Percentiles rank a stretch among this genome's conserved stretches.
Conservation (phyloP, 768 basidiomycete genomes). For the Tulasnella sp. region DNA sequence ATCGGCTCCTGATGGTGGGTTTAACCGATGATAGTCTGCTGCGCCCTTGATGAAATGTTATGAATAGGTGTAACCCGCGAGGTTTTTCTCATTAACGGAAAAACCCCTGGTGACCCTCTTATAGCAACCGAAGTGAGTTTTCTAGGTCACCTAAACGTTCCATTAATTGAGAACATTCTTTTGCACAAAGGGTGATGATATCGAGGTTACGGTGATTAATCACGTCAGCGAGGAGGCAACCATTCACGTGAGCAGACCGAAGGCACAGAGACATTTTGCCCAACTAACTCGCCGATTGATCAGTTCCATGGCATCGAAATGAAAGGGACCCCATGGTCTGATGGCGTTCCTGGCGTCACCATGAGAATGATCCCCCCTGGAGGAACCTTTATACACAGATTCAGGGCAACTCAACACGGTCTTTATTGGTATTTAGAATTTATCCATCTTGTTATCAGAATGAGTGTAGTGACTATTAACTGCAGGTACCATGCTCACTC, state of each 20-base stretch:
- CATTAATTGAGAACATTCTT: not conserved
- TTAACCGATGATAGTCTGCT: not conserved
- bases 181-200: conserved; percentile 1
- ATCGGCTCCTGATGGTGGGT: conserved; percentile 6
- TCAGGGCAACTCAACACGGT: conserved; percentile 2
- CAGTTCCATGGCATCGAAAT: conserved; percentile 7
- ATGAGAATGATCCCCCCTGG: conserved; percentile 6
- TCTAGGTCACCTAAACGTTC: not conserved
- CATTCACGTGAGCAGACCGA: not conserved
- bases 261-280: not conserved
- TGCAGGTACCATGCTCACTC: conserved; percentile 7
- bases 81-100: not conserved
- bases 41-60: not conserved
- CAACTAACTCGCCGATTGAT: not conserved
- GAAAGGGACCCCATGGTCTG: conserved; percentile 4
- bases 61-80: not conserved
- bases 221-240: not conserved
- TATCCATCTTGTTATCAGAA: not conserved
- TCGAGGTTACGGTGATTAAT: not conserved
- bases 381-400: not conserved
- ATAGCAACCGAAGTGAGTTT: not conserved
- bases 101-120: conserved; percentile 4
- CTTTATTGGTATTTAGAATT: not conserved
- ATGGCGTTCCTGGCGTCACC: conserved; percentile 10
- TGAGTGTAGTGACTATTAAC: not conserved